Evolutionary conservation across 139 green algal genomes (phyloP).

Genomic region (Klebsormidium nitens): DNA sequence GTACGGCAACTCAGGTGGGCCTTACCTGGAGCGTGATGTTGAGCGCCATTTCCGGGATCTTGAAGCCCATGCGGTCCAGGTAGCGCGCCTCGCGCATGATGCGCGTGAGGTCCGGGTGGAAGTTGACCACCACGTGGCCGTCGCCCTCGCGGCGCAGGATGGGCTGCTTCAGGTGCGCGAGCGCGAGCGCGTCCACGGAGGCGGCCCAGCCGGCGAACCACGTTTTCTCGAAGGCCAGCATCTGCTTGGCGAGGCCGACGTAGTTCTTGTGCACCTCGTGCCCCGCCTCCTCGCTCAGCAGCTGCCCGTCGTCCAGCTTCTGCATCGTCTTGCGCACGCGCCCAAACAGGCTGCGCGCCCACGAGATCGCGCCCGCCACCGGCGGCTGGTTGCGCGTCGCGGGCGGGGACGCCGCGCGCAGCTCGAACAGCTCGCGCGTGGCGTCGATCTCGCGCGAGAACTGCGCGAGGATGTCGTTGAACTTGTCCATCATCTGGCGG

Average conservation of each 20-base stretch:
- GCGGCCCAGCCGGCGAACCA: slow-evolving; percentile 66
- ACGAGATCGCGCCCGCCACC: slow-evolving; percentile 79
- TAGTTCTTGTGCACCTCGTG: slow-evolving; percentile 58
- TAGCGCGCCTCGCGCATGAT: slow-evolving; percentile 78
- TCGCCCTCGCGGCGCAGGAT: slow-evolving; percentile 54
- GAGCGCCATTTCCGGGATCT: slow-evolving; percentile 71
- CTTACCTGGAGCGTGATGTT: slow-evolving; percentile 69
- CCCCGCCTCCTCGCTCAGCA: slow-evolving; percentile 33
- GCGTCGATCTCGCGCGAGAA: slow-evolving; percentile 73
- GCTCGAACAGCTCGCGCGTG: slow-evolving; percentile 59
- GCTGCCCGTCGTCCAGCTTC: slow-evolving; percentile 58
- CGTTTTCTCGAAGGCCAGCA: slow-evolving; percentile 84
- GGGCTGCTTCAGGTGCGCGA: slow-evolving; percentile 44
- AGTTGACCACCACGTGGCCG: slow-evolving; percentile 67
- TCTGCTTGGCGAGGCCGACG: slow-evolving; percentile 58
- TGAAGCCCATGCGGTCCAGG: slow-evolving; percentile 81
- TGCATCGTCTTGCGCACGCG: slow-evolving; percentile 75
- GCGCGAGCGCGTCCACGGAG: slow-evolving; percentile 56
- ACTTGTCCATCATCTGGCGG: slow-evolving; percentile 79
- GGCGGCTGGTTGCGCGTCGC: slow-evolving; percentile 74
- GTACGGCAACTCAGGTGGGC: too few relatives aligned
- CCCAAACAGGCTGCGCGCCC: slow-evolving; percentile 72
- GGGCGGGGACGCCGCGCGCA: slow-evolving; percentile 49
- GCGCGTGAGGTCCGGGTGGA: slow-evolving; percentile 58
- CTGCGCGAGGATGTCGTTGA: slow-evolving; percentile 82